Percentiles rank a stretch among this genome's conserved stretches.
Conservation (phyloP, 2,329 filamentous ascomycete species). For the Niveomyces coronatus region DNA sequence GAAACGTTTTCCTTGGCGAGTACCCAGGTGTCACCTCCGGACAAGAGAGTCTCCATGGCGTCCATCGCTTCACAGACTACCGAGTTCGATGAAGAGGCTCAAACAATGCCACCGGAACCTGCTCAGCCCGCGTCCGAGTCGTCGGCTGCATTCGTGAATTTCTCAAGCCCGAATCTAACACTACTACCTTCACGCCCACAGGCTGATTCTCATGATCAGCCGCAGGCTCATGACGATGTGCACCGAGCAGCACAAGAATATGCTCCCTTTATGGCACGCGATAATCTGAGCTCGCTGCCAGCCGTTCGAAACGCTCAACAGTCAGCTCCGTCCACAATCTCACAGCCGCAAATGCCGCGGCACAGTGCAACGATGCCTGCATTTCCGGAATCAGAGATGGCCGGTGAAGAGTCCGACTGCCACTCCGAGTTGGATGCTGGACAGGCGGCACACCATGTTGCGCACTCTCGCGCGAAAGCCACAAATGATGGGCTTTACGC, state of each 20-base stretch:
- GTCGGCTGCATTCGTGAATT: constrained; percentile 18
- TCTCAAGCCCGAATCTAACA: constrained; percentile 19
- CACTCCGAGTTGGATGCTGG: constrained; percentile 24
- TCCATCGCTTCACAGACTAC: constrained; percentile 53
- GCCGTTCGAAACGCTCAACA: background rate
- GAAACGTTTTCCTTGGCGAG: constrained; percentile 45
- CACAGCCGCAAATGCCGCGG: constrained; percentile 2
- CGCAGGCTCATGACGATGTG: constrained; percentile 27
- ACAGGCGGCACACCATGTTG: constrained; percentile 15
- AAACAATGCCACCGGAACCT: constrained; percentile 42
- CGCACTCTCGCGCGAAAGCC: constrained; percentile 20
- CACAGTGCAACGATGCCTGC: constrained; percentile 15
- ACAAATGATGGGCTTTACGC: constrained; percentile 25
- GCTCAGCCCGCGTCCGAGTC: constrained; percentile 18
- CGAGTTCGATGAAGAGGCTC: constrained; percentile 64
- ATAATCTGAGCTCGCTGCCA: background rate
- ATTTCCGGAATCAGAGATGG: constrained; percentile 26
- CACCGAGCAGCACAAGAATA: constrained; percentile 10
- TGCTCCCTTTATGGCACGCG: background rate
- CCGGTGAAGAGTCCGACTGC: constrained; percentile 29
- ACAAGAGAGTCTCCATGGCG: constrained; percentile 46
- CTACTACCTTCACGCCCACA: constrained; percentile 18
- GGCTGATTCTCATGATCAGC: constrained; percentile 38
- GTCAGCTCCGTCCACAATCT: background rate
- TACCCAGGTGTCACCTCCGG: constrained; percentile 30